These are phyloP conservation scores for Penicillium maclennaniae DNA, from an alignment of 495 filamentous ascomycete genomes.

Conservation along the genomic window DNA sequence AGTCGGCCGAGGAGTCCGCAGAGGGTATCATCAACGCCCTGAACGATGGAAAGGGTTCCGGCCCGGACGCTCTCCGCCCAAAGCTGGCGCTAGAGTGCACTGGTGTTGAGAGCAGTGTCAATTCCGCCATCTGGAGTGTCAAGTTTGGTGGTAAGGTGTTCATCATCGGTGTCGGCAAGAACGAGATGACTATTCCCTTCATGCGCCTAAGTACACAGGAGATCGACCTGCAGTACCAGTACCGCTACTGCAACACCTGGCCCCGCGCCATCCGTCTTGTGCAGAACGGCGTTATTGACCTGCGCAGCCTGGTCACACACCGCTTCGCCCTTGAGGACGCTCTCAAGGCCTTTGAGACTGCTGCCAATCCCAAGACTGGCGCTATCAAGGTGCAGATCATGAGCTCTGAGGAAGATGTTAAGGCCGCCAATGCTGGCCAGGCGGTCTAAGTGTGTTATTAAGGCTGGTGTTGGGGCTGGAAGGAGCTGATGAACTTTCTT, in stretches of 20 bases:
- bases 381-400: slow-evolving; percentile 93
- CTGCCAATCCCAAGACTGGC: slow-evolving; percentile 80
- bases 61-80: slow-evolving; percentile 69
- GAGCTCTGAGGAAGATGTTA: slow-evolving; percentile 46
- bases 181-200: slow-evolving; percentile 90
- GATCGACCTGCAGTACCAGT: slow-evolving; percentile 93
- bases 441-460: slow-evolving; percentile 19
- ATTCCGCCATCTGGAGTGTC: slow-evolving; percentile 78
- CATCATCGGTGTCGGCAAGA: slow-evolving; percentile 88
- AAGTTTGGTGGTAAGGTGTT: slow-evolving; percentile 95
- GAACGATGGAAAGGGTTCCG: slow-evolving; percentile 39
- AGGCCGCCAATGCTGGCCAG: slow-evolving; percentile 39
- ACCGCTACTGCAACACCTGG: slow-evolving; percentile 94
- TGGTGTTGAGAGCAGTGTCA: slow-evolving; percentile 84
- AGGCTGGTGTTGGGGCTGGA: background rate
- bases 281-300: slow-evolving; percentile 73
- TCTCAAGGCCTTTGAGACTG: slow-evolving; percentile 81
- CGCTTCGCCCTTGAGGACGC: slow-evolving; percentile 82
- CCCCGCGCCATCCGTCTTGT: slow-evolving; percentile 86
- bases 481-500: slow-evolving; percentile 14
- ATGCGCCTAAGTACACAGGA: slow-evolving; percentile 87
- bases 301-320: slow-evolving; percentile 82
- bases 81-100: slow-evolving; percentile 83
- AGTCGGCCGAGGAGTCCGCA: slow-evolving; percentile 66
- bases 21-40: slow-evolving; percentile 56